Evolutionary conservation across 495 filamentous ascomycete species (phyloP), one percentile per base, ranked within the genome.

Genomic region (Aspergillus coremiiformis): DNA sequence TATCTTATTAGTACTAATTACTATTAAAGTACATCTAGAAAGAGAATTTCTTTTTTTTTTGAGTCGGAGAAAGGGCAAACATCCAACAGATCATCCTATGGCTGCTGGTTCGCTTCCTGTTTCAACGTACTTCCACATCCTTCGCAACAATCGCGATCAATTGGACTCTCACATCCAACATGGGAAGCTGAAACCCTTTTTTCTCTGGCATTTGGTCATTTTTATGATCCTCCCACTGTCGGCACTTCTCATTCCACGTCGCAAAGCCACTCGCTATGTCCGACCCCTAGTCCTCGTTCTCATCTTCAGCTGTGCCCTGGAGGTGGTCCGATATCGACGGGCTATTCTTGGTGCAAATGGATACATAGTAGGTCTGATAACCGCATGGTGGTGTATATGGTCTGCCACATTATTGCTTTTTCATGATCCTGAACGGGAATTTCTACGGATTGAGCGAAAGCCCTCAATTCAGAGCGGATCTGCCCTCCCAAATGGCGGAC

Each of bases 301-400:
- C n/a, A 73, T 73, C 30, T 22, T 83, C 22, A 66, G 63, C 22
- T 60, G 79, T 42, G 74, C 70, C 10, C 19, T 68, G 4, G 67
- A 74, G 33, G 47, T 64, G 7, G 62, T 80, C 21, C 54, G 51
- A 37, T 61, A 69, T 20, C 71, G 70, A n/a, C 67, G 77, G 30
- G 79, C 80, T 44, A 52, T 76, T 1, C 75, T 78, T 43, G 79
- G 83, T 43, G 85, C 76, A 2, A 66, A 78, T 39, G 80, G 81
- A 0, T 90, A 89, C 57, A 80, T 78, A n/a, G 68, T 80, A 17
- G 90, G 90, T 0, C 53, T 92, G 45, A 60, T 85, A 20, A 72
- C 72, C 0, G 72, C 75, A 11, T 94, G 86, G 84, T 74, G 75
- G 33, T 74, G 81, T 19, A 63, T 93, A 10, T 90, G 84, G 85